Evolutionary conservation across 2,329 filamentous ascomycete genomes (phyloP), one percentile per base, ranked within the genome.

Genomic region (Shiraia bambusicola): DNA sequence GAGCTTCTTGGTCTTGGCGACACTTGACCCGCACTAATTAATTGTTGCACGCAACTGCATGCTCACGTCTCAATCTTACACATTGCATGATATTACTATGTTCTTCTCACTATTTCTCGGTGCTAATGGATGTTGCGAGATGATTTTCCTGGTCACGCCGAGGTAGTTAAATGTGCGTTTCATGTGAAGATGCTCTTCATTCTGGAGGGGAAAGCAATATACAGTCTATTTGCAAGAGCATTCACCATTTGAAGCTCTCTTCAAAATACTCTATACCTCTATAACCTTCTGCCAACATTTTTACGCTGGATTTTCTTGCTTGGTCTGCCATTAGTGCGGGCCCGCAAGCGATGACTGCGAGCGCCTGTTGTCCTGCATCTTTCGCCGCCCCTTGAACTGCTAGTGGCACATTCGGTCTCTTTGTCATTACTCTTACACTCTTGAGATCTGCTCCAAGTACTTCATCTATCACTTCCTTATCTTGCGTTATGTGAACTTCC

Each of bases 291-390:
- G 30, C 51, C 24, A 67, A 34, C 52, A 69, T 67, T 8, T 58
- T 30, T 37, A 70, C 65, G 38, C 71, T 69, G 10, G 71, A 68
- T 14, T 52, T 65, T 17, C 74, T 61, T 8, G 70, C 67, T 38
- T 75, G 65, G 45, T 75, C 71, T 9, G 72, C 72, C 73, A 76
- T 73, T 2, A 56, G 60, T 0, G 58, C 58, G 2, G 74, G 74
- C 1, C 74, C 74, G 45, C 73, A 76, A 2, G 72, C 69, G 11
- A 77, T 47, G 27, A 76, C 61, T 0, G 66, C 72, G 27, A 68
- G 47, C 8, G 52, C 45, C 5, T 50, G 50, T 1, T 65, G 55
- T 0, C 59, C 60, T 40, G 34, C 65, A 49, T 54, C 50, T n/a
- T 24, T 40, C 2, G 68, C 69, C 13, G 67, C 58, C 2, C 59